A percentile compares a stretch with the other conserved stretches of the same genome.
These are phyloP conservation scores for Trypethelium eluteriae DNA, from an alignment of 495 filamentous ascomycete species.

Conservation along the genomic window DNA sequence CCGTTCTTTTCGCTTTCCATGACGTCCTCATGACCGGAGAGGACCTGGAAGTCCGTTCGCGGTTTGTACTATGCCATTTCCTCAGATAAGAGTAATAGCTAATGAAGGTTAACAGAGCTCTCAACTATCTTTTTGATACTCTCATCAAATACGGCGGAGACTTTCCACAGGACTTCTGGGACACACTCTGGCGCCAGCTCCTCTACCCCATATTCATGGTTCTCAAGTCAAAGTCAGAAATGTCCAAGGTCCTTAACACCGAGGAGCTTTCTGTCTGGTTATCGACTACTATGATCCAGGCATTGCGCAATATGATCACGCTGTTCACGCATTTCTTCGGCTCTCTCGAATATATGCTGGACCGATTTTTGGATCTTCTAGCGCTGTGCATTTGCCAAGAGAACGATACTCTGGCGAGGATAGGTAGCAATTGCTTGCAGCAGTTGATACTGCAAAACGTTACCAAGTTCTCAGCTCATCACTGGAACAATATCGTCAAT, in stretches of 20 bases:
- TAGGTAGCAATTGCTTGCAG: constrained; percentile 95
- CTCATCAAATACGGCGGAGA: constrained; percentile 82
- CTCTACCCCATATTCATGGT: constrained; percentile 99
- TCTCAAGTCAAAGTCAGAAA: constrained; percentile 78
- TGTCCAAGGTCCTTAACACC: constrained; percentile 84
- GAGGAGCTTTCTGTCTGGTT: constrained; percentile 98
- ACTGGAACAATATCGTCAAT: constrained; percentile 90
- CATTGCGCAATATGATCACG: constrained; percentile 93
- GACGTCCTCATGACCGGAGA: constrained; percentile 99
- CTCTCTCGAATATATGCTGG: constrained; percentile 90
- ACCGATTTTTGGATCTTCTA: constrained; percentile 84
- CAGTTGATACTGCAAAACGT: constrained; percentile 95
- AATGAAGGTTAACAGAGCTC: constrained; percentile 50
- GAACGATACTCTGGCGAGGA: constrained; percentile 95
- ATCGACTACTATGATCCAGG: constrained; percentile 98
- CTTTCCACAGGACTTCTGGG: constrained; percentile 94
- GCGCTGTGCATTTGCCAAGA: constrained; percentile 97
- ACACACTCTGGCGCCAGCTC: constrained; percentile 92
- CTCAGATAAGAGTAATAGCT: neutral
- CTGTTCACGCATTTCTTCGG: constrained; percentile 99
- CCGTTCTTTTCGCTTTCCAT: constrained; percentile 94
- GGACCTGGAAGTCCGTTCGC: constrained; percentile 90
- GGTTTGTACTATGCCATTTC: constrained; percentile 27
- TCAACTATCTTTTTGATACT: constrained; percentile 93
- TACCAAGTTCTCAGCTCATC: constrained; percentile 71